phyloP scores from a whole-genome alignment of 202 grass and related monocot genomes.

The Dendrocalamus latiflorus region DNA sequence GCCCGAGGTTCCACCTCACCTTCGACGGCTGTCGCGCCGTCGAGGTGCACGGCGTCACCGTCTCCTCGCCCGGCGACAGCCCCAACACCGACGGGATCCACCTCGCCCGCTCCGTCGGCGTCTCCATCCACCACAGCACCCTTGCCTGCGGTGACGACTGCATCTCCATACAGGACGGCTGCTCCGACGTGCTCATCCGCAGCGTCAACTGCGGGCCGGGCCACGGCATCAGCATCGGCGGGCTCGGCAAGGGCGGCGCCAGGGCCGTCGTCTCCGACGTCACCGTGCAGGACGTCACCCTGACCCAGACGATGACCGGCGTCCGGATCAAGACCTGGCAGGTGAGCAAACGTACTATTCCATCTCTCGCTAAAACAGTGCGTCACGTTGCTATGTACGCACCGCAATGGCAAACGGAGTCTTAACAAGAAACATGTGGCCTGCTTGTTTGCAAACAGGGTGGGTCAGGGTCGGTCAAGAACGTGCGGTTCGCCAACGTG shows the following conservation, averaged over 20 bases:
- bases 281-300: slow-evolving; percentile 37
- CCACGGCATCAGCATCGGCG: slow-evolving; percentile 73
- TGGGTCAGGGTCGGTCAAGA: slow-evolving; percentile 43
- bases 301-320: slow-evolving; percentile 33
- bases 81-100: slow-evolving; percentile 78
- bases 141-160: slow-evolving; percentile 66
- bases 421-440: background rate
- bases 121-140: slow-evolving; percentile 42
- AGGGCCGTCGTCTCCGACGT: slow-evolving; percentile 38
- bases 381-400: background rate
- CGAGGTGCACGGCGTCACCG: slow-evolving; percentile 37
- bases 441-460: slow-evolving; percentile 29
- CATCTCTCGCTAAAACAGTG: background rate
- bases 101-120: slow-evolving; percentile 43
- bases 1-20: slow-evolving; percentile 57
- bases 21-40: slow-evolving; percentile 49
- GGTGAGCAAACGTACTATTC: slow-evolving; percentile 12
- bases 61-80: slow-evolving; percentile 57
- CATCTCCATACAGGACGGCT: slow-evolving; percentile 66
- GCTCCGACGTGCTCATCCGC: slow-evolving; percentile 44
- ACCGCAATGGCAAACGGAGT: background rate
- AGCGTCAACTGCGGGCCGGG: slow-evolving; percentile 53
- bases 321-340: slow-evolving; percentile 79
- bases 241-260: slow-evolving; percentile 53
- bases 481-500: slow-evolving; percentile 40